phyloP scores from a whole-genome alignment of 345 rosid species.

The Melaleuca alternifolia region DNA sequence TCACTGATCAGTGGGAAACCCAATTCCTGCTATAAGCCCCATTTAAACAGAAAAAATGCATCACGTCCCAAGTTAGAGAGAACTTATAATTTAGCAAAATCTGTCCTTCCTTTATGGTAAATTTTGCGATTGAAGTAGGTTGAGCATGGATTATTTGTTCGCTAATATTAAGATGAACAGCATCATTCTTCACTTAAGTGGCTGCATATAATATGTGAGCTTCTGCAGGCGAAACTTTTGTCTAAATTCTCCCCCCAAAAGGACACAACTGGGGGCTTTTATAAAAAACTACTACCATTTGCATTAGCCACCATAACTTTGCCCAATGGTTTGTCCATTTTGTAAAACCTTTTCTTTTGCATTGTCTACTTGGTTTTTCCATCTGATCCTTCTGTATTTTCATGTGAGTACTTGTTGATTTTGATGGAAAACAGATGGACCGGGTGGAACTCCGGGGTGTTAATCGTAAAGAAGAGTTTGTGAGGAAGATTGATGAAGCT shows the following conservation, averaged over 20 bases:
- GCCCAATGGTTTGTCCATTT: neutral
- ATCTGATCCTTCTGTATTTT: neutral
- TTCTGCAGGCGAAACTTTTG: neutral
- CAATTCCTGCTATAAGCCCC: neutral
- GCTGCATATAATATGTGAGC: neutral
- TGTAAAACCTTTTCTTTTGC: neutral
- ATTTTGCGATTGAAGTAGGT: neutral
- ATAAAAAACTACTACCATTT: neutral
- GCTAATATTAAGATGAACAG: neutral
- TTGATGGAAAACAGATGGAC: slow-evolving; percentile 36
- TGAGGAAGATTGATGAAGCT: slow-evolving; percentile 64
- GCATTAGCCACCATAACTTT: neutral
- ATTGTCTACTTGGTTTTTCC: neutral
- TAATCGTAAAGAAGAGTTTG: slow-evolving; percentile 50
- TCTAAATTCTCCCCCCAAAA: neutral
- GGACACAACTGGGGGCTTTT: neutral
- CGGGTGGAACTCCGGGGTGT: slow-evolving; percentile 57
- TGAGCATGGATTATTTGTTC: neutral
- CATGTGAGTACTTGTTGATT: neutral
- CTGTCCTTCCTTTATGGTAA: neutral
- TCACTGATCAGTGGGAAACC: neutral
- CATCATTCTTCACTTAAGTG: neutral
- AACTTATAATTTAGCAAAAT: neutral
- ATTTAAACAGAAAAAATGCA: neutral
- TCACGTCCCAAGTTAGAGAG: neutral